phyloP scores from a whole-genome alignment of 2,329 filamentous ascomycete species.

The Pestalotiopsis sp. region DNA sequence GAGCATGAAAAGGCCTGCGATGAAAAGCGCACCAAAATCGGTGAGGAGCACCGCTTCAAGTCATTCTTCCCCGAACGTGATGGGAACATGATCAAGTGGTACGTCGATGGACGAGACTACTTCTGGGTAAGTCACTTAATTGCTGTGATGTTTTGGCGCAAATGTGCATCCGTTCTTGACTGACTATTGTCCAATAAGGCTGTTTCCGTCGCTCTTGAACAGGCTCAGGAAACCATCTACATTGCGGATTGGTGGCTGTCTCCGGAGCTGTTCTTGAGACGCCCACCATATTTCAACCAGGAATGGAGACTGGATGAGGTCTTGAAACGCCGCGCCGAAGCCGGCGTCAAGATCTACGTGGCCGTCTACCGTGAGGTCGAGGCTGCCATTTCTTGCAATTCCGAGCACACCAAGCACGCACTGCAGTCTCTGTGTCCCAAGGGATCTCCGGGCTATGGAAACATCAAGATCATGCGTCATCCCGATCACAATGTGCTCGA shows the following conservation, averaged over 20 bases:
- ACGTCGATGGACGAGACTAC: conserved; percentile 93
- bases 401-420: conserved; percentile 87
- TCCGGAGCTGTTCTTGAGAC: conserved; percentile 81
- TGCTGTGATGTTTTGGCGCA: conserved; percentile 6
- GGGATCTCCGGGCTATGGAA: conserved; percentile 80
- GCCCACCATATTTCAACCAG: conserved; percentile 81
- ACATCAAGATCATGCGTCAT: conserved; percentile 87
- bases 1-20: conserved; percentile 86
- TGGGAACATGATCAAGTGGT: conserved; percentile 92
- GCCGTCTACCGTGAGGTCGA: conserved; percentile 90
- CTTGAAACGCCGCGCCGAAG: conserved; percentile 85
- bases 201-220: conserved; percentile 86
- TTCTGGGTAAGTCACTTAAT: conserved; percentile 66
- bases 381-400: conserved; percentile 87
- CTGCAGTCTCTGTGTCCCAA: conserved; percentile 79
- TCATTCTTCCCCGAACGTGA: conserved; percentile 88
- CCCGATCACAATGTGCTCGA: conserved; percentile 95
- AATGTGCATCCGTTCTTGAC: background rate
- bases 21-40: conserved; percentile 72
- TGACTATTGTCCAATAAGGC: conserved; percentile 45
- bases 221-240: conserved; percentile 91
- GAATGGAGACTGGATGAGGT: conserved; percentile 86
- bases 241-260: conserved; percentile 98
- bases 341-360: conserved; percentile 91
- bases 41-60: conserved; percentile 78